Percentiles rank a stretch among this genome's conserved stretches.
Evolutionary conservation across 306 rosid species (phyloP).

Genomic region (Betula pendula): DNA sequence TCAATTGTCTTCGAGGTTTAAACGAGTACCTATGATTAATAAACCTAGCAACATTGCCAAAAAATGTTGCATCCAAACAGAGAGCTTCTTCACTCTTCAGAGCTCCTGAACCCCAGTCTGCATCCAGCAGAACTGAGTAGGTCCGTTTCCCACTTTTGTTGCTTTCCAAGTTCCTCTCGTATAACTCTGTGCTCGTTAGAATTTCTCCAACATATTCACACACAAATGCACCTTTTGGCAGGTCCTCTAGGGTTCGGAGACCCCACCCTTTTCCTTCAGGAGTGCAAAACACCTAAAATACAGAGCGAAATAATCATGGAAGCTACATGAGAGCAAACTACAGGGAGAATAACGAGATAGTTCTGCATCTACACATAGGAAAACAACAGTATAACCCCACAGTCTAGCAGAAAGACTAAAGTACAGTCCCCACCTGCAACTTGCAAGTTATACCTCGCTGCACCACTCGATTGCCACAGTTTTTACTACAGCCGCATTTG

Average conservation of each 20-base stretch:
- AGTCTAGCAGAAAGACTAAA: slow-evolving; percentile 16
- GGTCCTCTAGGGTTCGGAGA: slow-evolving; percentile 78
- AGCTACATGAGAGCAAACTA: background rate
- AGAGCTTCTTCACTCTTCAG: slow-evolving; percentile 68
- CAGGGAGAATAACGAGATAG: background rate
- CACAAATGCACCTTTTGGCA: slow-evolving; percentile 89
- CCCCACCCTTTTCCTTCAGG: slow-evolving; percentile 95
- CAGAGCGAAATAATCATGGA: slow-evolving; percentile 6
- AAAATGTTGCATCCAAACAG: slow-evolving; percentile 80
- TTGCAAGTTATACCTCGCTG: slow-evolving; percentile 85
- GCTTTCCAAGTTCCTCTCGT: slow-evolving; percentile 53
- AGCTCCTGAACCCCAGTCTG: slow-evolving; percentile 63
- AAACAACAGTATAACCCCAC: background rate
- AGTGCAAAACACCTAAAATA: slow-evolving; percentile 72
- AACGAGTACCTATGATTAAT: slow-evolving; percentile 81
- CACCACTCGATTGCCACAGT: slow-evolving; percentile 90
- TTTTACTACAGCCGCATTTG: slow-evolving; percentile 82
- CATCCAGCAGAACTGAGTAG: slow-evolving; percentile 63
- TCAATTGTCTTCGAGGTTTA: slow-evolving; percentile 13
- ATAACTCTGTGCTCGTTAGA: slow-evolving; percentile 62
- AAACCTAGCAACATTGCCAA: slow-evolving; percentile 85
- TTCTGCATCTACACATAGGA: background rate
- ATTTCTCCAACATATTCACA: slow-evolving; percentile 91
- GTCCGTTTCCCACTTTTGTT: slow-evolving; percentile 47
- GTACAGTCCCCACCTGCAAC: slow-evolving; percentile 63